A percentile compares a stretch with the other conserved stretches of the same genome.
Evolutionary conservation across 2,329 filamentous ascomycete genomes (phyloP).

Genomic region (Myrmaecium sp.): DNA sequence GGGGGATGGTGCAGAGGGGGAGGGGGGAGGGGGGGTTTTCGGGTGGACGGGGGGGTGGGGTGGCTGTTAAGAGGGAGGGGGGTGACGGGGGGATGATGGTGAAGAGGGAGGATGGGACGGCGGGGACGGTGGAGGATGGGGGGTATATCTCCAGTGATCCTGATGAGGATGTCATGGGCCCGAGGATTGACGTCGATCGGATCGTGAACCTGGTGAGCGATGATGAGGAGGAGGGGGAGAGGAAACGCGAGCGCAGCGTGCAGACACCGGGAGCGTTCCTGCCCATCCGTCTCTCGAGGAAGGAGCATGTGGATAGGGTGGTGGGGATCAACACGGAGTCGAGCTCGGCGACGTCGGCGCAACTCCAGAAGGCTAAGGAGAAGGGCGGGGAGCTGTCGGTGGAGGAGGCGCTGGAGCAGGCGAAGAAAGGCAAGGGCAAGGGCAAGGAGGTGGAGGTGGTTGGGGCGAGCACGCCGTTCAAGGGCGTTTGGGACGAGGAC

Average conservation of each 20-base stretch:
- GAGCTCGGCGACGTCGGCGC: slow-evolving; percentile 27
- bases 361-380: slow-evolving; percentile 19
- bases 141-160: slow-evolving; percentile 33
- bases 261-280: slow-evolving; percentile 12
- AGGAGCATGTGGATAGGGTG: slow-evolving; percentile 37
- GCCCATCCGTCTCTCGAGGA: slow-evolving; percentile 38
- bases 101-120: slow-evolving; percentile 14
- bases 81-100: slow-evolving; percentile 11
- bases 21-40: slow-evolving; percentile 2
- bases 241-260: slow-evolving; percentile 10
- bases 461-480: slow-evolving; percentile 23
- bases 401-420: slow-evolving; percentile 8
- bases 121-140: slow-evolving; percentile 15
- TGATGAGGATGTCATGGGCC: slow-evolving; percentile 30
- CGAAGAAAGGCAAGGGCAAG: slow-evolving; percentile 22
- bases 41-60: slow-evolving; percentile 1
- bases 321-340: slow-evolving; percentile 38
- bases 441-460: slow-evolving; percentile 26
- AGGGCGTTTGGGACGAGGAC: slow-evolving; percentile 27
- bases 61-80: slow-evolving; percentile 16
- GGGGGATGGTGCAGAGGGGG: too few relatives aligned
- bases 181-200: slow-evolving; percentile 38
- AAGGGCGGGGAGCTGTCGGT: slow-evolving; percentile 11
- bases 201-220: slow-evolving; percentile 40
- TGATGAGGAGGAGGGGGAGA: slow-evolving; percentile 24